Conservation (phyloP, 2,329 filamentous ascomycete species). For the Fusarium sp. region DNA sequence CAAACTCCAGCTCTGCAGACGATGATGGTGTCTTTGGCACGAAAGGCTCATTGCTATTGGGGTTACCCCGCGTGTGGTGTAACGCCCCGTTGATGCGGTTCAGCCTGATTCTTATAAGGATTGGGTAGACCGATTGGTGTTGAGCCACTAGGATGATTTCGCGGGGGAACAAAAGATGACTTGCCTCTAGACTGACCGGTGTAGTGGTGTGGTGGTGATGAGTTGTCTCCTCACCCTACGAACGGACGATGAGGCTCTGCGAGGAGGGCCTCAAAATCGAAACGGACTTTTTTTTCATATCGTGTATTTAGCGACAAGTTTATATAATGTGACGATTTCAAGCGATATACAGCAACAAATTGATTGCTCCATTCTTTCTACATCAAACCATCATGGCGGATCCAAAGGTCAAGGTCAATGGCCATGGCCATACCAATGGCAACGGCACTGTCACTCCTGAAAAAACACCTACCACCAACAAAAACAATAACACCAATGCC, state of each 20-base stretch:
- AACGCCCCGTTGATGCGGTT: conserved; percentile 28
- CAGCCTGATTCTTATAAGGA: conserved; percentile 41
- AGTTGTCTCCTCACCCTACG: conserved; percentile 41
- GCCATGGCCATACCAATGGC: conserved; percentile 22
- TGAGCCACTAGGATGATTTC: conserved; percentile 27
- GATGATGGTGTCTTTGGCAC: conserved; percentile 13
- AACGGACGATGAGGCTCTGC: conserved; percentile 43
- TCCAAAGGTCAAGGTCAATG: conserved; percentile 45
- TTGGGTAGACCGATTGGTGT: conserved; percentile 28
- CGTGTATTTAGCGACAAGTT: conserved; percentile 27
- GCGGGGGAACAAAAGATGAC: conserved; percentile 32
- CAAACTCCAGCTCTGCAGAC: conserved; percentile 25
- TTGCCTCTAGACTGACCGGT: conserved; percentile 25
- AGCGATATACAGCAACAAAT: conserved; percentile 22
- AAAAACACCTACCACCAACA: conserved; percentile 3
- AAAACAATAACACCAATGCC: neutral
- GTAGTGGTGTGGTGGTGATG: conserved; percentile 45
- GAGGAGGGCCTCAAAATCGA: conserved; percentile 30
- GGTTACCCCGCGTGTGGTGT: conserved; percentile 46
- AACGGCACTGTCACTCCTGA: conserved; percentile 38
- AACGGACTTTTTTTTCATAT: neutral
- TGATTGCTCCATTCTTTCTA: conserved; percentile 21
- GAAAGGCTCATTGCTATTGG: conserved; percentile 31
- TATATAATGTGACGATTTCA: conserved; percentile 40
- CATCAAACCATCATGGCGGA: conserved; percentile 43